A percentile compares a stretch with the other conserved stretches of the same genome.
phyloP scores from a whole-genome alignment of 2,329 filamentous ascomycete genomes.

The Neonectria sp. region DNA sequence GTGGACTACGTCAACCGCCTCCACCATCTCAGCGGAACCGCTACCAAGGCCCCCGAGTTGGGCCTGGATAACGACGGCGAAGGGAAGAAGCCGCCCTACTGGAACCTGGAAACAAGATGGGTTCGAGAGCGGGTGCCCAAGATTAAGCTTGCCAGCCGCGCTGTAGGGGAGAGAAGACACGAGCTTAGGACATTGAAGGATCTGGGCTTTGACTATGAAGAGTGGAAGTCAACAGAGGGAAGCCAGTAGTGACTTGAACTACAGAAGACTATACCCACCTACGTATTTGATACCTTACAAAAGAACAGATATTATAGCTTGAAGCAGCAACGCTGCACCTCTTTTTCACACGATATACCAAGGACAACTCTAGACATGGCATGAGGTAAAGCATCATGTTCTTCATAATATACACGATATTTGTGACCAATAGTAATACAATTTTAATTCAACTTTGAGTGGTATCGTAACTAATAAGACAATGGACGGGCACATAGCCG shows the following conservation, averaged over 20 bases:
- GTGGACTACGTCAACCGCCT: slow-evolving; percentile 73
- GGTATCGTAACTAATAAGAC: background rate
- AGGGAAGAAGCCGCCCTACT: slow-evolving; percentile 57
- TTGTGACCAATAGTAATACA: background rate
- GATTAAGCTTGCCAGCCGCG: slow-evolving; percentile 58
- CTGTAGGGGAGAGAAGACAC: slow-evolving; percentile 53
- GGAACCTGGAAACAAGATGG: slow-evolving; percentile 58
- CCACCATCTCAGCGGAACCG: slow-evolving; percentile 63
- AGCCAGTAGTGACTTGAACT: slow-evolving; percentile 31
- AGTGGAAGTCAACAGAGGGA: slow-evolving; percentile 44
- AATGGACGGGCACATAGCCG: background rate
- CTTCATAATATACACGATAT: background rate
- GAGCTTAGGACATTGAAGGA: slow-evolving; percentile 54
- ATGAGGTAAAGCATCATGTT: background rate
- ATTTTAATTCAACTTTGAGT: background rate
- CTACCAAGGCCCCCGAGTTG: slow-evolving; percentile 40
- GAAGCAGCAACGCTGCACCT: background rate
- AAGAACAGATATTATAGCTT: background rate
- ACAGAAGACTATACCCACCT: background rate
- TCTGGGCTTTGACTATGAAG: slow-evolving; percentile 57
- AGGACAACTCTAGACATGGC: background rate
- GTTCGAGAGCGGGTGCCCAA: slow-evolving; percentile 56
- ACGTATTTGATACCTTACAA: slow-evolving; percentile 6
- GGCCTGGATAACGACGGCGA: slow-evolving; percentile 55
- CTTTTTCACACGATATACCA: background rate